Conservation (phyloP, 192 early-diverging fungal species). For the Jimgerdemannia flammicorona region DNA sequence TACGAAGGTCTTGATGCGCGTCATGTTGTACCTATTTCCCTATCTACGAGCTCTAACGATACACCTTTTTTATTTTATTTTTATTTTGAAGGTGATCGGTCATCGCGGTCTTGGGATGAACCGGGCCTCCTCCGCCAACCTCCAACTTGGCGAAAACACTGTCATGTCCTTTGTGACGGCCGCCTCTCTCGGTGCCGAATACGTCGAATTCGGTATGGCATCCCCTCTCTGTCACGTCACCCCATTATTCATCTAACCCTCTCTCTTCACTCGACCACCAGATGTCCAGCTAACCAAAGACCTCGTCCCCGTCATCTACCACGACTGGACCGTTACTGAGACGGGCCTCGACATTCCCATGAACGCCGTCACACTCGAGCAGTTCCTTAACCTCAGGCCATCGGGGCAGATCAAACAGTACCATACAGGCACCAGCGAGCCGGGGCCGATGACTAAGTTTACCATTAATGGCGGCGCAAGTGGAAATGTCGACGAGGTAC, state of each 20-base stretch:
- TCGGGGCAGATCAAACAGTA: conserved; percentile 39
- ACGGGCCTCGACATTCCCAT: conserved; percentile 68
- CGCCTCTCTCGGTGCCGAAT: conserved; percentile 76
- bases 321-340: conserved; percentile 85
- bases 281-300: conserved; percentile 95
- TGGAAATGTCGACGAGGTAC: background rate
- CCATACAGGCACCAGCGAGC: conserved; percentile 26
- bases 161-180: conserved; percentile 82
- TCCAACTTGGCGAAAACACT: conserved; percentile 93
- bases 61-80: conserved; percentile 1
- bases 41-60: no score
- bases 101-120: conserved; percentile 92
- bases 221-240: background rate
- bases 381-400: conserved; percentile 60
- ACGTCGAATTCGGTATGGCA: conserved; percentile 82
- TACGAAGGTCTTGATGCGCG: conserved; percentile 8
- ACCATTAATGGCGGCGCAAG: conserved; percentile 3
- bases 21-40: no score
- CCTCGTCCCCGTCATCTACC: conserved; percentile 82
- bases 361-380: conserved; percentile 60
- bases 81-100: conserved; percentile 62
- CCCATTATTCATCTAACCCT: background rate
- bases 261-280: conserved; percentile 9
- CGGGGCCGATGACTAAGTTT: background rate
- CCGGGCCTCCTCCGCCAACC: conserved; percentile 20